A percentile compares a stretch with the other conserved stretches of the same genome.
Evolutionary conservation across 345 rosid genomes (phyloP).

Genomic region (Lumnitzera littorea): DNA sequence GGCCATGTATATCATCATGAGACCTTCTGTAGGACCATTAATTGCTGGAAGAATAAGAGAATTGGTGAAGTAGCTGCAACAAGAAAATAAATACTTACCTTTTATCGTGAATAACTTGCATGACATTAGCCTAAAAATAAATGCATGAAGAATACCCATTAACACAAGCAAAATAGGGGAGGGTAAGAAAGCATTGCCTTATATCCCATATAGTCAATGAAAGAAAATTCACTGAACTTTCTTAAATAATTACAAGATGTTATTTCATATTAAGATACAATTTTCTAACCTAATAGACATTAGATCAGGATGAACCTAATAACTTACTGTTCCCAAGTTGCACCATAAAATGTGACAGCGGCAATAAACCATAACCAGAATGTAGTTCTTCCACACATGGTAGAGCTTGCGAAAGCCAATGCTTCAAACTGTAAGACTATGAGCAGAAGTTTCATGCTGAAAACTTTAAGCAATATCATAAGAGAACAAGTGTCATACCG

Average conservation of each 20-base stretch:
- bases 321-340: slow-evolving; percentile 97
- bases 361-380: slow-evolving; percentile 98
- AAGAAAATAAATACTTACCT: neutral
- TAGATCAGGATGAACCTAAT: neutral
- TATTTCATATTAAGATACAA: no score
- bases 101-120: no score
- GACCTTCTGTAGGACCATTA: slow-evolving; percentile 98
- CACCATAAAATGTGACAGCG: slow-evolving; percentile 86
- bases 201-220: no score
- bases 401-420: slow-evolving; percentile 89
- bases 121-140: no score
- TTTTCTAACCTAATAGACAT: no score
- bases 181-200: no score
- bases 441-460: slow-evolving; percentile 1
- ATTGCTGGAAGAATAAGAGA: slow-evolving; percentile 86
- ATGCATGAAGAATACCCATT: no score
- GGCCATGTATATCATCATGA: slow-evolving; percentile 66
- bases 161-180: no score
- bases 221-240: no score
- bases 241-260: no score
- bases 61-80: slow-evolving; percentile 79
- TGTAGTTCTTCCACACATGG: slow-evolving; percentile 83
- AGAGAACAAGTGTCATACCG: slow-evolving; percentile 44
- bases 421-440: slow-evolving; percentile 56
- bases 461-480: neutral